phyloP scores from a whole-genome alignment of 768 basidiomycete species.

The Crassisporium funariophilum region DNA sequence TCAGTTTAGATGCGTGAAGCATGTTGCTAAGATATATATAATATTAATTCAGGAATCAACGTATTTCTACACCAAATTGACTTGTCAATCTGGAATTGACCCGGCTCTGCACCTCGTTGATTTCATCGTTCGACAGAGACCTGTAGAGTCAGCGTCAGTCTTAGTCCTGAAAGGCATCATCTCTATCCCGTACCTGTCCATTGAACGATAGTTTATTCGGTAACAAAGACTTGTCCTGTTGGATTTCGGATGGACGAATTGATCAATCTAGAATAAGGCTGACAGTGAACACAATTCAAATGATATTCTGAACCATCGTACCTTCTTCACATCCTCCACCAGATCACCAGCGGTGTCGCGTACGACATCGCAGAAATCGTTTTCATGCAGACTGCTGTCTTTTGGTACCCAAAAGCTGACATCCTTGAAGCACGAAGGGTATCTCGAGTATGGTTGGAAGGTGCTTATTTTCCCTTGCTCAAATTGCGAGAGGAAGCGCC shows the following conservation, averaged over 20 bases:
- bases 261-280: slow-evolving; percentile 68
- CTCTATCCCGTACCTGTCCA: slow-evolving; percentile 82
- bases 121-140: slow-evolving; percentile 87
- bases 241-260: slow-evolving; percentile 89
- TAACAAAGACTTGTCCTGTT: slow-evolving; percentile 80
- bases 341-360: slow-evolving; percentile 91
- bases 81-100: slow-evolving; percentile 58
- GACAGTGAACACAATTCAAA: slow-evolving; percentile 12
- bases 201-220: slow-evolving; percentile 91
- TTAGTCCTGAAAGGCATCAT: neutral
- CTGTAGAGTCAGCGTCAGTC: slow-evolving; percentile 37
- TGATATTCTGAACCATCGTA: slow-evolving; percentile 33
- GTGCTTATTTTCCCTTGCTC: slow-evolving; percentile 69
- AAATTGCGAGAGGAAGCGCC: slow-evolving; percentile 89
- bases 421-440: slow-evolving; percentile 92
- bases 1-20: slow-evolving; percentile 13
- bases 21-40: slow-evolving; percentile 11
- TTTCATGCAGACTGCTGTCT: slow-evolving; percentile 72
- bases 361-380: slow-evolving; percentile 96
- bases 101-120: slow-evolving; percentile 73
- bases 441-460: slow-evolving; percentile 92
- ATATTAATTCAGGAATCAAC: slow-evolving; percentile 45
- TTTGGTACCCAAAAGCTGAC: slow-evolving; percentile 89
- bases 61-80: slow-evolving; percentile 83
- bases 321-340: slow-evolving; percentile 88